Evolutionary conservation across 2,329 filamentous ascomycete species (phyloP), one percentile per base, ranked within the genome.

Genomic region (Myriosclerotinia scirpicola): DNA sequence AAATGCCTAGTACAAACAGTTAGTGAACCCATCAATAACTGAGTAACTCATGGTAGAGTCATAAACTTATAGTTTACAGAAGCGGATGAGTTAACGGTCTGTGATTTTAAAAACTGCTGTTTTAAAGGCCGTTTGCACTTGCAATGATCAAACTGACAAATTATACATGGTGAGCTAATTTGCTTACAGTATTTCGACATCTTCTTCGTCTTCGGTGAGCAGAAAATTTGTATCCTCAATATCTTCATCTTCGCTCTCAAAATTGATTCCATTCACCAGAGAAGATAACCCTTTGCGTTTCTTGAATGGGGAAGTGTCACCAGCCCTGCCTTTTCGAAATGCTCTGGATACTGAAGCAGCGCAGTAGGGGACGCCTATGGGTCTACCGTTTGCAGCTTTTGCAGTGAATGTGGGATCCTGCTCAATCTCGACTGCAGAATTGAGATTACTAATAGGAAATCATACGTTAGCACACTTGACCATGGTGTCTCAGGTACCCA

Each of bases 221-320:
- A 85, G 73, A 50, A 81, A 77, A 1, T 73, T 68, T 8, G 79
- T 67, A 70, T 82, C 80, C 15, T 71, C 72, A n/a, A 73, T 58
- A 44, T 72, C 71, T 46, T 76, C 68, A 52, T 75, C 75, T 48
- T 71, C 74, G 60, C 72, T 74, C 5, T 56, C 61, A 50, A 53
- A 53, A 15, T 53, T 40, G 5, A 17, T 20, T 5, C 56, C 53
- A 14, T 42, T 40, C 38, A 38, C 42, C 20, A n/a, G 26, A n/a
- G 34, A 44, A 38, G 26, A 61, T 14, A 46, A 44, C n/a, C 64
- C 61, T 61, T 62, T 69, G 38, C 42, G 42, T 65, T 67, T 63
- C 8, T 58, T 61, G 22, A 8, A 15, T 6, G 20, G 52, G 26
- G 44, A 42, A 42, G 17, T n/a, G 38, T 44, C 26, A 14, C 14